Evolutionary conservation across 768 basidiomycete species (phyloP), one percentile per base, ranked within the genome.

Genomic region (Hydnomerulius pinastri): DNA sequence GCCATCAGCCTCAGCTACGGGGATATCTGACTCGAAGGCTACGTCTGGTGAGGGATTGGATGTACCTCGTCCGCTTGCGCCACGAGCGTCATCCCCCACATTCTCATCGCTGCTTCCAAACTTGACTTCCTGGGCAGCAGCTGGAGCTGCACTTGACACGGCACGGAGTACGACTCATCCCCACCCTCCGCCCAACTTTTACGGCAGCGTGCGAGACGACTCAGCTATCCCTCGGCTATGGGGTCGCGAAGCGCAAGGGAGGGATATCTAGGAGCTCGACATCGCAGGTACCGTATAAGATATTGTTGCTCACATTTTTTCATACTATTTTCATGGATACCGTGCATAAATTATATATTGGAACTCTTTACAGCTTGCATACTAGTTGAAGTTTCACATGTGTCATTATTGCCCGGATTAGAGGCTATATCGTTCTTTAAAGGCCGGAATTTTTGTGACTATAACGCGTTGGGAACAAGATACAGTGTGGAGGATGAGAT

Each of bases 111-210:
- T 73, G 4, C 61, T 74, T 36, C 73, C 71, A 6, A 60, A 53
- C 46, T 47, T 74, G 37, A 65, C 67, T 4, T 66, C 72, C 17
- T 72, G 73, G 74, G 57, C 69, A 29, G 52, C 64, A 10, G 55
- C 62, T 23, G 59, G 68, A 13, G 47, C 40, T 27, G n/a, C 46
- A n/a, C 43, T 60, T 1, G 67, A 71, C 4, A 46, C 56, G 10
- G 43, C 55, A 30, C 41, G 47, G n/a, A n/a, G n/a, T n/a, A n/a
- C n/a, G 17, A 20, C 43, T 37, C 58, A 37, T 50, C 15, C 13
- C 20, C 21, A 23, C 18, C 28, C 17, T 15, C 32, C n/a, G n/a
- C 11, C 24, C 27, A 55, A 17, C 46, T 27, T 50, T n/a, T 48
- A 32, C 4, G 27, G 46, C 3, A 39, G 15, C 27, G 9, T 53